phyloP scores from a whole-genome alignment of 805 yeast species.

The Candida sithepensis region DNA sequence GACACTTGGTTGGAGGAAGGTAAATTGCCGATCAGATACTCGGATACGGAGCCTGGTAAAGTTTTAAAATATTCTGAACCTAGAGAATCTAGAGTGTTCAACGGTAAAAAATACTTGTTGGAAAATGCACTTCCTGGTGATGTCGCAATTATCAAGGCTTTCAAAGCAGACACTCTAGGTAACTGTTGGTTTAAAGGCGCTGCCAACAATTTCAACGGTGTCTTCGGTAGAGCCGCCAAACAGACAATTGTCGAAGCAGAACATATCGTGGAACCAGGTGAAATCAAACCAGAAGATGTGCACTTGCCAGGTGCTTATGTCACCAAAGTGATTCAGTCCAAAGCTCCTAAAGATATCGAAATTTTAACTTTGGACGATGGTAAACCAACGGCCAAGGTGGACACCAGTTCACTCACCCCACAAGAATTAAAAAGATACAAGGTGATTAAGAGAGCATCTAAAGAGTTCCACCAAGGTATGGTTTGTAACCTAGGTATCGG shows the following conservation, averaged over 20 bases:
- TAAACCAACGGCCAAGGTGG: slow-evolving; percentile 3
- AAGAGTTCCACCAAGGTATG: slow-evolving; percentile 41
- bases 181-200: slow-evolving; percentile 46
- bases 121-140: slow-evolving; percentile 45
- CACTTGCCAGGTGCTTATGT: slow-evolving; percentile 48
- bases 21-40: slow-evolving; percentile 41
- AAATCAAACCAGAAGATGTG: slow-evolving; percentile 40
- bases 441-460: slow-evolving; percentile 42
- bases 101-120: slow-evolving; percentile 39
- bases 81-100: slow-evolving; percentile 40
- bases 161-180: slow-evolving; percentile 46
- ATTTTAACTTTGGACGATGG: slow-evolving; percentile 26
- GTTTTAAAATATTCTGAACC: slow-evolving; percentile 36
- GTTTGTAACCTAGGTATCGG: slow-evolving; percentile 48
- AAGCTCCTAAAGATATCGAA: slow-evolving; percentile 42
- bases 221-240: slow-evolving; percentile 43
- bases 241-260: slow-evolving; percentile 50
- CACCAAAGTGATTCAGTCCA: slow-evolving; percentile 36
- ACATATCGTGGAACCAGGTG: slow-evolving; percentile 44
- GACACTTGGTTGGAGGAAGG: slow-evolving; percentile 51
- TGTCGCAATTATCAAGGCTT: slow-evolving; percentile 45
- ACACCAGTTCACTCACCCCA: slow-evolving; percentile 3
- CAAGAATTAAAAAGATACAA: slow-evolving; percentile 23
- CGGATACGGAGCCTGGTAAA: slow-evolving; percentile 27
- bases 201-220: slow-evolving; percentile 43